Evolutionary conservation across 371 early-diverging fungal species (phyloP).

Genomic region (Umbelopsis sp.): DNA sequence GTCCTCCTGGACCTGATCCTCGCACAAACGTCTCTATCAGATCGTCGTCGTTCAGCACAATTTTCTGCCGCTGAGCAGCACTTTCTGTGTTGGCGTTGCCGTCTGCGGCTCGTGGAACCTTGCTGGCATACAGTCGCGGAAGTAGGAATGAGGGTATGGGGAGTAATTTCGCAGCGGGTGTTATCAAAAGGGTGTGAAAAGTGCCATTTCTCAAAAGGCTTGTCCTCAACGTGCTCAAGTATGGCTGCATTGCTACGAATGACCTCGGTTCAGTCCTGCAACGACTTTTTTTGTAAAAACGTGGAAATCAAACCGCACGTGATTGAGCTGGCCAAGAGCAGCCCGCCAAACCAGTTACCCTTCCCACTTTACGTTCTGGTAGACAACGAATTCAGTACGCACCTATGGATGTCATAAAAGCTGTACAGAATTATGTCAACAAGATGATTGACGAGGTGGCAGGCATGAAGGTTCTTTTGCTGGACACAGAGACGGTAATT

Average conservation of each 20-base stretch:
- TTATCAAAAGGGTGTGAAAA: too few species aligned
- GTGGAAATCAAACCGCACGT: too few species aligned
- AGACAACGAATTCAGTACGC: too few species aligned
- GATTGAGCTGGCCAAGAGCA: too few species aligned
- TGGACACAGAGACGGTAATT: conserved; percentile 91
- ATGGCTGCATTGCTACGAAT: too few species aligned
- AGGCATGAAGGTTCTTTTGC: conserved; percentile 96
- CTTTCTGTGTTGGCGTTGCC: conserved; percentile 12
- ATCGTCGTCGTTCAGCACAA: conserved; percentile 75
- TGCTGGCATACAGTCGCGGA: neutral
- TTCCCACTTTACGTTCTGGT: too few species aligned
- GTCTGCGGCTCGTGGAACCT: neutral
- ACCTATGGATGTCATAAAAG: conserved; percentile 76
- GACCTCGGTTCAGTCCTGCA: too few species aligned
- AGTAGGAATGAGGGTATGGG: neutral
- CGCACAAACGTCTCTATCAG: conserved; percentile 86
- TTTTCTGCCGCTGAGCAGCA: conserved; percentile 39
- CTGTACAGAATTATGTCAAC: conserved; percentile 86
- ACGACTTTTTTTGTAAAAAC: too few species aligned
- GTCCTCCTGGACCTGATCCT: conserved; percentile 93
- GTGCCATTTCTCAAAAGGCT: too few species aligned
- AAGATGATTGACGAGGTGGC: conserved; percentile 88
- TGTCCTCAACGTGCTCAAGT: too few species aligned
- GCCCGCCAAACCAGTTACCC: too few species aligned
- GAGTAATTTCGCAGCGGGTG: neutral